Evolutionary conservation across 148 eudicot genomes (phyloP), one percentile per base, ranked within the genome.

Genomic region (Rhododendron kiyosumense): DNA sequence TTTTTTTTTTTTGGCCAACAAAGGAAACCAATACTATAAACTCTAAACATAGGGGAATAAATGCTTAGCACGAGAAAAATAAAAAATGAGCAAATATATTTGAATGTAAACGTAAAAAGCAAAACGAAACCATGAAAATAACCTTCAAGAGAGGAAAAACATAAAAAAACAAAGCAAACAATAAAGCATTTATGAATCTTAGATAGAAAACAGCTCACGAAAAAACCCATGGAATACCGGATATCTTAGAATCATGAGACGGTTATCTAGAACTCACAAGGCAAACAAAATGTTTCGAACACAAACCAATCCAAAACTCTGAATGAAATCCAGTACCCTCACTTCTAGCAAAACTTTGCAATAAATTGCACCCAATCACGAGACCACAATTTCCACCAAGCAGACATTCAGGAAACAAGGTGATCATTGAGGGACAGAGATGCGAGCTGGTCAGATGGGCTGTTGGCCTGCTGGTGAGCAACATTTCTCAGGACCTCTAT

Each of bases 401-500:
- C 41, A 78, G 57, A 75, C 63, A 30, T 54, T 91, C 85, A 95
- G 85, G 92, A 91, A 63, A 89, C 93, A 78, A 91, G 89, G 85
- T 85, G 89, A 52, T 93, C 98, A 63, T 88, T 92, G 14, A 93
- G 93, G 13, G 96, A 90, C 74, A 96, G 85, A 0, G 96, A 93
- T 28, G 91, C 90, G n/a, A 96, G 90, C 86, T 96, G 95, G 69
- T 93, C 98, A 11, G 95, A 87, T 8, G 94, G 81, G 86, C 83
- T 91, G 86, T 52, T 82, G 26, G 89, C 89, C 76, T 92, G 94
- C 88, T 93, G 92, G 84, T 87, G 90, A 48, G 91, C 93, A 81
- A 96, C 99, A 81, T 88, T 96, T 88, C 94, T 91, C 88, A 94
- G 87, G 22, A 96, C 98, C 36, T 96, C 98, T 94, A 96, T 94